Evolutionary conservation across 306 rosid species (phyloP).

Genomic region (Senna tora): DNA sequence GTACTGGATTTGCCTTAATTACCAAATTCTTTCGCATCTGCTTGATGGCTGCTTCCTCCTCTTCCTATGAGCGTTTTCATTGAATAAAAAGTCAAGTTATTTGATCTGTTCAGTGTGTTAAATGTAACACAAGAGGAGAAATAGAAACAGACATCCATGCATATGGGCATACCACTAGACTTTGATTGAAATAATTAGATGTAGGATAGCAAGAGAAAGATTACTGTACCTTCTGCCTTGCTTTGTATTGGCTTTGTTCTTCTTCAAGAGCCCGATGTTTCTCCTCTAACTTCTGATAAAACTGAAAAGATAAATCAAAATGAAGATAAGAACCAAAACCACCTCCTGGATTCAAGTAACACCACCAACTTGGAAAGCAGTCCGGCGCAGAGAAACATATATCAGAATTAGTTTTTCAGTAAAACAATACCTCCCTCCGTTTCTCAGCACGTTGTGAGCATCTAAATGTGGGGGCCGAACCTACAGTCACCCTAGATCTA

Average conservation of each 20-base stretch:
- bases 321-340: conserved; percentile 31
- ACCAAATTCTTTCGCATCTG: conserved; percentile 82
- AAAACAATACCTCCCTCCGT: conserved; percentile 82
- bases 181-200: conserved; percentile 26
- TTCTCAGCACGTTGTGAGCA: conserved; percentile 71
- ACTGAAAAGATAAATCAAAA: conserved; percentile 58
- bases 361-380: conserved; percentile 12
- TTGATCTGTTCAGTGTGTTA: conserved; percentile 11
- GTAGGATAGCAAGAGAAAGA: conserved; percentile 8
- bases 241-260: conserved; percentile 74
- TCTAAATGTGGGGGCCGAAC: conserved; percentile 81
- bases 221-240: conserved; percentile 72
- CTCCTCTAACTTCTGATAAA: conserved; percentile 83
- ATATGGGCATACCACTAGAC: conserved; percentile 19
- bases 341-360: conserved; percentile 31
- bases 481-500: conserved; percentile 81
- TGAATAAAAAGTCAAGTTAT: conserved; percentile 17
- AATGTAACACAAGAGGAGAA: conserved; percentile 20
- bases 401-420: conserved; percentile 28
- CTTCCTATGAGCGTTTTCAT: conserved; percentile 65
- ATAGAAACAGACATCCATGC: conserved; percentile 14
- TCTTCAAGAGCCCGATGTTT: conserved; percentile 88
- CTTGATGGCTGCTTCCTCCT: conserved; percentile 90
- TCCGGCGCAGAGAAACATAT: conserved; percentile 18
- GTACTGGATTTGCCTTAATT: conserved; percentile 93